Conservation (phyloP, 495 filamentous ascomycete genomes). For the Darksidea phi region DNA sequence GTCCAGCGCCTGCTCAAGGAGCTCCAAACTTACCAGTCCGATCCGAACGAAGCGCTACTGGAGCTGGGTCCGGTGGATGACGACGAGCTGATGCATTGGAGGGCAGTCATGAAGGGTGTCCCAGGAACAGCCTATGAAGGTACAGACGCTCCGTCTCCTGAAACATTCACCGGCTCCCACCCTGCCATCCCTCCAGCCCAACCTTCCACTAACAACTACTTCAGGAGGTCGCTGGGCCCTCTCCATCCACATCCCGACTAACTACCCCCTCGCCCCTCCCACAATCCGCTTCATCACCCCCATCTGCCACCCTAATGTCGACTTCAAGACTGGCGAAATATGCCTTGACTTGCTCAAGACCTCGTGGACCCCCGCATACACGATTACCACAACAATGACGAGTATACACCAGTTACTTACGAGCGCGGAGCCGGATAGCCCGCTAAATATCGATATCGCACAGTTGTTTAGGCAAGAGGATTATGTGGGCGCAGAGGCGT, state of each 20-base stretch:
- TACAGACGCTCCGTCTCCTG: slow-evolving; percentile 38
- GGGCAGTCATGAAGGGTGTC: slow-evolving; percentile 74
- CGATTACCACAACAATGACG: slow-evolving; percentile 71
- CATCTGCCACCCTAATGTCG: slow-evolving; percentile 32
- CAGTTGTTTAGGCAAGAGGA: slow-evolving; percentile 74
- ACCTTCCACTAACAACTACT: slow-evolving; percentile 1
- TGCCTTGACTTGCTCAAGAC: slow-evolving; percentile 84
- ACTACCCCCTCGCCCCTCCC: slow-evolving; percentile 77
- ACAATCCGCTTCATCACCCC: slow-evolving; percentile 67
- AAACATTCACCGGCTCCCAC: not conserved
- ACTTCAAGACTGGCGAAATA: slow-evolving; percentile 73
- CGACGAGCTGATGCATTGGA: slow-evolving; percentile 71
- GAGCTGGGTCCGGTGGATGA: slow-evolving; percentile 68
- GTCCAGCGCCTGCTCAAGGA: slow-evolving; percentile 66
- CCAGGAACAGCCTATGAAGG: slow-evolving; percentile 69
- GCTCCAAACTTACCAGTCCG: slow-evolving; percentile 57
- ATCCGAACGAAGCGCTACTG: slow-evolving; percentile 56
- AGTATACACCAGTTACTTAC: slow-evolving; percentile 74
- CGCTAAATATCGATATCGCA: slow-evolving; percentile 87
- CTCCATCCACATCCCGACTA: slow-evolving; percentile 67
- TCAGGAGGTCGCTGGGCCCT: slow-evolving; percentile 83
- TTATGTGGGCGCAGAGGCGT: slow-evolving; percentile 67
- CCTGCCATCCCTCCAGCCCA: not conserved
- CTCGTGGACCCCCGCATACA: slow-evolving; percentile 82
- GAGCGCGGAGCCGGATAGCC: slow-evolving; percentile 75